Evolutionary conservation across 73 alveolate genomes (phyloP), one percentile per base, ranked within the genome.

Genomic region (Halteria grandinella): DNA sequence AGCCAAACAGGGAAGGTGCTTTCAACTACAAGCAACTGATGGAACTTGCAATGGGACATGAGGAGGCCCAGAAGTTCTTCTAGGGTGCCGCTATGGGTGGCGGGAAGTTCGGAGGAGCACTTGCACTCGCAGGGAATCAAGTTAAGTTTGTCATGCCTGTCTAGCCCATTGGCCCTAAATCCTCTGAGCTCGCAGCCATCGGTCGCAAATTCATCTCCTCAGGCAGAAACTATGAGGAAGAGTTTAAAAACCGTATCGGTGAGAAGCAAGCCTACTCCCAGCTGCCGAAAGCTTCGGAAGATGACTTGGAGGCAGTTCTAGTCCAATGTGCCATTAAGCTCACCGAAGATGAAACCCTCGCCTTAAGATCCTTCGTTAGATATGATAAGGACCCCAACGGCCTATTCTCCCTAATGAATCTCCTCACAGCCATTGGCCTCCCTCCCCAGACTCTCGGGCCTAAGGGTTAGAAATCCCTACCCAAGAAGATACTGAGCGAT

Each of bases 381-480:
- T 1, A 43, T 5, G 47, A 44, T 50, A 3, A 28, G 47, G 80
- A 41, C 18, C 15, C 23, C 18, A 25, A 17, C 23, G 17, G 17
- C 8, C 43, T 41, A 25, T 28, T 66, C 29, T 23, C 63, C 8
- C 39, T 66, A 6, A 1, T 66, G 15, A 57, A 47, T 3, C 47
- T 66, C 80, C 32, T 66, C 1, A 20, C 43, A 66, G 80, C 80
- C 12, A 21, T 66, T 5, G 80, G 80, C 6, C 66, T 66, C 5
- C 80, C 80, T 17, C 40, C 47, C 7, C 28, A 66, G 29, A 66
- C 80, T 23, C 69, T 66, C 2, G 80, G 80, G 18, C 33, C 47
- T 1, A 44, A 54, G 17, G 66, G 80, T 14, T n/a, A 44, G 53
- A 66, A 47, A 28, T 2, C 39, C 8, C 66, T 66, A 2, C 80